Evolutionary conservation across 257 asterid genomes (phyloP), one percentile per base, ranked within the genome.

Genomic region (Solanum verrucosum): DNA sequence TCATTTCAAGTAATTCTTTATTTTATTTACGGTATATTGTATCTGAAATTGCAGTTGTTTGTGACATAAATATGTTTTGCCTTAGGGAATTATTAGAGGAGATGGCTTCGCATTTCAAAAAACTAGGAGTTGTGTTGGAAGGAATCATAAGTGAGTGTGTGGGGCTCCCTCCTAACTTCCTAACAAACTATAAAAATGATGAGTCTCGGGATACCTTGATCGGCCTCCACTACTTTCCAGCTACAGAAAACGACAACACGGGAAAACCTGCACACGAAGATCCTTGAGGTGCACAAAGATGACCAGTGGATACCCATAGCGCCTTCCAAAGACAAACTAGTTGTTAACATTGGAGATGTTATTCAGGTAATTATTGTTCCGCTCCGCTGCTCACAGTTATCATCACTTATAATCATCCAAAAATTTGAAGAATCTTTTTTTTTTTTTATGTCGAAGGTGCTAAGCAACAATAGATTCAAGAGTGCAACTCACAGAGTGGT

Each of bases 131-230:
- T n/a, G 4, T 95, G 4, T 37, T 93, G 6, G 95, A 92, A 89
- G 84, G 89, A 13, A 90, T 95, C 33, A 11, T 95, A 84, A 93
- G 90, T 85, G 95, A 92, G 10, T 94, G 95, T 59, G 78, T 94
- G 81, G 95, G 93, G 27, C 92, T 95, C 16, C 93, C 95, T 10
- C 49, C 49, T 42, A 42, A 42, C 49, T 42, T 89, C 83, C 87
- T 95, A 74, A 90, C 91, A 84, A 90, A 90, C 35, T 93, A 91
- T 90, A 93, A 91, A 52, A 3, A n/a, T 7, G 95, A 94, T 12
- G 86, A 93, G 60, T 91, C 88, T 89, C 92, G 92, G 91, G 96
- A 95, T 78, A 78, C 93, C 86, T 88, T 94, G 94, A 90, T 46
- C 87, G 92, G 93, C 21, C 6, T 93, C 20, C 90, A 89, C 68